phyloP scores from a whole-genome alignment of 2,329 filamentous ascomycete species.

The Teratosphaeria pseudoeucalypti region DNA sequence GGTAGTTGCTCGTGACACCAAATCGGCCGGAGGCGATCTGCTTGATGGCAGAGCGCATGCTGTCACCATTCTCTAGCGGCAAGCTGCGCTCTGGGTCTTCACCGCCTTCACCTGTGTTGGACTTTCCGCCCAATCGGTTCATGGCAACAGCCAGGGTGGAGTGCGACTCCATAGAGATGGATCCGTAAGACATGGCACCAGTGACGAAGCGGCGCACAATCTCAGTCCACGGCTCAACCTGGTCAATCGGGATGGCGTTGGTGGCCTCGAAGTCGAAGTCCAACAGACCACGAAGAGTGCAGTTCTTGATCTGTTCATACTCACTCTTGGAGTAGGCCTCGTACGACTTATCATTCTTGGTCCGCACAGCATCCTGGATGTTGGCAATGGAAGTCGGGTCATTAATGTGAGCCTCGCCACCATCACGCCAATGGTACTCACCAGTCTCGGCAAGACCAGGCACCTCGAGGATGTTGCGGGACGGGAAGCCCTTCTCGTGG shows the following conservation, averaged over 20 bases:
- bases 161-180: constrained; percentile 97
- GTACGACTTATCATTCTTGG: constrained; percentile 97
- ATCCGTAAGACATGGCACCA: constrained; percentile 96
- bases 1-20: constrained; percentile 88
- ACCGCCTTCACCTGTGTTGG: constrained; percentile 94
- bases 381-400: constrained; percentile 92
- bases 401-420: constrained; percentile 90
- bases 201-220: constrained; percentile 95
- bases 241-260: constrained; percentile 79
- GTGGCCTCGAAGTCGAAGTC: constrained; percentile 93
- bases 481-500: constrained; percentile 86
- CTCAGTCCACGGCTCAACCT: constrained; percentile 96
- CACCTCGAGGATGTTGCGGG: constrained; percentile 63
- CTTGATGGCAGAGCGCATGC: constrained; percentile 95
- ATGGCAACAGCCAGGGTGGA: constrained; percentile 91
- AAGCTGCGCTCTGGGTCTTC: constrained; percentile 87
- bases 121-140: constrained; percentile 94
- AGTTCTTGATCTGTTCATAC: constrained; percentile 94
- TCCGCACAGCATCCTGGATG: constrained; percentile 90
- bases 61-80: constrained; percentile 81
- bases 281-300: constrained; percentile 83
- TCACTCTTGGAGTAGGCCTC: constrained; percentile 89
- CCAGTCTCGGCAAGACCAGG: constrained; percentile 82
- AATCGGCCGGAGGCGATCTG: constrained; percentile 94
- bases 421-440: constrained; percentile 97